Base-by-base conservation (phyloP, 2,329 filamentous ascomycete genomes). In the Alternaria gaisen region DNA sequence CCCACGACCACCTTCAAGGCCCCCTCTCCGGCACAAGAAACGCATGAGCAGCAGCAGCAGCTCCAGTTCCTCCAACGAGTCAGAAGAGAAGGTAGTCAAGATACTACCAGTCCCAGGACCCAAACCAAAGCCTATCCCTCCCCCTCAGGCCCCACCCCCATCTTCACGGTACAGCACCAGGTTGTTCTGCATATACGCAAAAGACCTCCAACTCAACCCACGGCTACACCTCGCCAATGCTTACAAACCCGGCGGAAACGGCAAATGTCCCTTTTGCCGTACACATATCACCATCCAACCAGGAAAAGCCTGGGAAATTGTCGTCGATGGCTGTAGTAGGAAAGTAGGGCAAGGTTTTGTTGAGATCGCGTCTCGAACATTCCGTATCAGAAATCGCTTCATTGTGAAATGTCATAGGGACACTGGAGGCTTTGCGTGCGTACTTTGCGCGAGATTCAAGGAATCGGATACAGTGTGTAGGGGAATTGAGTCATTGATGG, bases 151-250 rank as follows among this genome's bases (percentile, higher is more conserved):
- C 18, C 53, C 38, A 3, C 52, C 56, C 10, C 32, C 32, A 4
- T 34, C 52, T 1, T 59, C 47, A 8, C 46, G 46, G 0, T 50
- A 50, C 46, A 53, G 62, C 24, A 59, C 53, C 8, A 59, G 63
- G 2, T 64, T 78, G 3, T 78, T 73, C 58, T 78, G 76, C 48
- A 50, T 72, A 16, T 77, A 76, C 46, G 72, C 76, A 3, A 67
- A 65, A 26, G 71, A 75, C 38, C 70, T 78, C 8, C 76, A 78
- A 54, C 44, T 56, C 14, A 53, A 68, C 43, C 36, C 55, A 0
- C 47, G 55, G 11, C 65, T 73, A 9, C 70, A 73, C 2, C 59
- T 78, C 3, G 61, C 69, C 7, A 58, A 72, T 32, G 61, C 64
- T 46, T 78, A 71, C 65, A 64, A 64, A 18, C 18, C 51, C 1